Conservation (phyloP, 1,284 basidiomycete genomes). For the Malassezia yamatoensis region DNA sequence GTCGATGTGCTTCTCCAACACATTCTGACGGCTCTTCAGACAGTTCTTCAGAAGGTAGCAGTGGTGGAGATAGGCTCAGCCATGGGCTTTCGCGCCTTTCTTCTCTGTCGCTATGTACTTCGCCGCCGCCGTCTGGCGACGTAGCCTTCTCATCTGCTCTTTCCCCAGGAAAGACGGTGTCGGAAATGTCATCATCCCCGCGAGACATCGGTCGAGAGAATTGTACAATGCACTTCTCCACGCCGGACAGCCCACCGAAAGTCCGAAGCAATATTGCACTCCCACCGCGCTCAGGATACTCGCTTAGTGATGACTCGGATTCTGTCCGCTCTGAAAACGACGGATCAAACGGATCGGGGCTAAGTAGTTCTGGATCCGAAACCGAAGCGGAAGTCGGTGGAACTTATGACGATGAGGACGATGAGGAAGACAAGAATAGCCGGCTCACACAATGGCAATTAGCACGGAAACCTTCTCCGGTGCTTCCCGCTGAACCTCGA, state of each 20-base stretch:
- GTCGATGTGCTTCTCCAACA: background rate
- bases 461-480: background rate
- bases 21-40: background rate
- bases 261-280: conserved; percentile 45
- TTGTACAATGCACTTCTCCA: background rate
- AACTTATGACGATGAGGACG: conserved; percentile 26
- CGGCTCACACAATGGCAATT: conserved; percentile 1
- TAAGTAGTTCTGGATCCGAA: conserved; percentile 31
- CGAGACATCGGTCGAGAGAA: background rate
- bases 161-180: background rate
- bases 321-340: conserved; percentile 45
- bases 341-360: conserved; percentile 32
- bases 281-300: conserved; percentile 46
- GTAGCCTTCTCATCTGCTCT: background rate
- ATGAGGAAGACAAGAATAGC: conserved; percentile 17
- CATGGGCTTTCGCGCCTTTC: conserved; percentile 13
- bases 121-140: background rate
- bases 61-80: conserved; percentile 3
- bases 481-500: background rate
- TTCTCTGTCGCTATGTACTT: background rate
- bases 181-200: background rate
- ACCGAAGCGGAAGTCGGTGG: conserved; percentile 28
- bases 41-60: background rate
- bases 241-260: conserved; percentile 41
- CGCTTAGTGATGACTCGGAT: conserved; percentile 46